Evolutionary conservation across 2,329 filamentous ascomycete genomes (phyloP).

Genomic region (Clathrospora elynae): DNA sequence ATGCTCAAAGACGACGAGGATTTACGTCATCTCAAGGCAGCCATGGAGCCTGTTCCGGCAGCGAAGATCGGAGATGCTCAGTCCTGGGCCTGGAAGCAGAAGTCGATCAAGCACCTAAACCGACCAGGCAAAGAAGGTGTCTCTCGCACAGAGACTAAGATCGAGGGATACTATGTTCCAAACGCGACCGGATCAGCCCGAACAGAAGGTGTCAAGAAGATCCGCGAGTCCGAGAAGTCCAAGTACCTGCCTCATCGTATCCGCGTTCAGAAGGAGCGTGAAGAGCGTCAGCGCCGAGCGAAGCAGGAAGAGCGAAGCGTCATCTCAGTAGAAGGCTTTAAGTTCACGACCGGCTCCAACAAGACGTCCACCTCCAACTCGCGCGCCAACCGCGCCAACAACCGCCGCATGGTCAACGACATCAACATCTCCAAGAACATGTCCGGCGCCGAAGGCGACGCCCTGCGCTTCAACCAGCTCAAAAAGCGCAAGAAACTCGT

Average conservation of each 20-base stretch:
- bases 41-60: slow-evolving; percentile 54
- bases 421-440: slow-evolving; percentile 87
- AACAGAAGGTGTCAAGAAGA: slow-evolving; percentile 93
- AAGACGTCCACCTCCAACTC: slow-evolving; percentile 86
- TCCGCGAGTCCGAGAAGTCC: slow-evolving; percentile 95
- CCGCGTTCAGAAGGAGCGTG: slow-evolving; percentile 87
- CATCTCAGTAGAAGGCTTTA: slow-evolving; percentile 50
- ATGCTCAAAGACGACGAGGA: slow-evolving; percentile 73
- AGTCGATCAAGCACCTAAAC: slow-evolving; percentile 73
- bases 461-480: slow-evolving; percentile 96
- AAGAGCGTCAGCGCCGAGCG: slow-evolving; percentile 83
- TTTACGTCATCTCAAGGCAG: slow-evolving; percentile 60
- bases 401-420: slow-evolving; percentile 90
- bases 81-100: slow-evolving; percentile 73
- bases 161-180: slow-evolving; percentile 77
- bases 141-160: slow-evolving; percentile 59
- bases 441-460: slow-evolving; percentile 77
- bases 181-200: slow-evolving; percentile 85
- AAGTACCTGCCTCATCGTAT: slow-evolving; percentile 98
- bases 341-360: slow-evolving; percentile 73
- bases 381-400: slow-evolving; percentile 91
- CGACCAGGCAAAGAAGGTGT: slow-evolving; percentile 60
- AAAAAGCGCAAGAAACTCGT: slow-evolving; percentile 99
- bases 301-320: slow-evolving; percentile 61
- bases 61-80: slow-evolving; percentile 62